Evolutionary conservation across 73 alveolate species (phyloP).

Genomic region (Uronychia binucleata): DNA sequence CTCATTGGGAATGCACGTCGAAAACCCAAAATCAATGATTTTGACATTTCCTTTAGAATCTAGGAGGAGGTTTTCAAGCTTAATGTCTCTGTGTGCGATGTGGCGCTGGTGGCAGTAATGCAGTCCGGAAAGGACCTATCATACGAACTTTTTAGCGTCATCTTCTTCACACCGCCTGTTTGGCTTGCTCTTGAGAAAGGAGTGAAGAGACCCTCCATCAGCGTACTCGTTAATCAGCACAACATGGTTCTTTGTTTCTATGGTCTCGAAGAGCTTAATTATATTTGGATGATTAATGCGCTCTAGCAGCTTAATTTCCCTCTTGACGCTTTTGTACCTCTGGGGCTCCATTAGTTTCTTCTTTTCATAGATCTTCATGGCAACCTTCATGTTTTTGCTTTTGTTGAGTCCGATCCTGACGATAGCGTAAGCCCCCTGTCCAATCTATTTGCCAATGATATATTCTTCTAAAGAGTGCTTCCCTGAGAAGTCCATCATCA

Average conservation of each 20-base stretch:
- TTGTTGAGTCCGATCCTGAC: constrained; percentile 81
- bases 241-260: constrained; percentile 78
- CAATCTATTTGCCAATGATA: constrained; percentile 77
- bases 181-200: background rate
- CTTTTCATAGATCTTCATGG: constrained; percentile 9
- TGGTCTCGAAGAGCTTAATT: constrained; percentile 82
- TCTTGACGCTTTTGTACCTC: constrained; percentile 27
- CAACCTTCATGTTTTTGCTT: constrained; percentile 15
- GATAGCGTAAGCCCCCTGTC: constrained; percentile 92
- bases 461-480: too few relatives aligned
- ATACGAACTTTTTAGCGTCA: constrained; percentile 77
- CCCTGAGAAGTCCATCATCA: too few relatives aligned
- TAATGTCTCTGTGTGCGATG: constrained; percentile 75
- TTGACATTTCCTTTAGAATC: constrained; percentile 34
- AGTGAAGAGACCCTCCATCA: constrained; percentile 60
- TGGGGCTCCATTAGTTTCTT: constrained; percentile 21
- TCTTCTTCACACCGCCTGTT: constrained; percentile 73
- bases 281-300: constrained; percentile 84
- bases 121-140: constrained; percentile 72
- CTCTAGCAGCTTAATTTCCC: constrained; percentile 76
- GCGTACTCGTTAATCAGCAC: constrained; percentile 79
- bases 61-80: constrained; percentile 76
- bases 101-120: constrained; percentile 80
- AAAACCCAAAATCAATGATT: constrained; percentile 80
- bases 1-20: constrained; percentile 24